A percentile compares a stretch with the other conserved stretches of the same genome.
phyloP scores from a whole-genome alignment of 2,329 filamentous ascomycete species.

The Tricladium varicosporioides region DNA sequence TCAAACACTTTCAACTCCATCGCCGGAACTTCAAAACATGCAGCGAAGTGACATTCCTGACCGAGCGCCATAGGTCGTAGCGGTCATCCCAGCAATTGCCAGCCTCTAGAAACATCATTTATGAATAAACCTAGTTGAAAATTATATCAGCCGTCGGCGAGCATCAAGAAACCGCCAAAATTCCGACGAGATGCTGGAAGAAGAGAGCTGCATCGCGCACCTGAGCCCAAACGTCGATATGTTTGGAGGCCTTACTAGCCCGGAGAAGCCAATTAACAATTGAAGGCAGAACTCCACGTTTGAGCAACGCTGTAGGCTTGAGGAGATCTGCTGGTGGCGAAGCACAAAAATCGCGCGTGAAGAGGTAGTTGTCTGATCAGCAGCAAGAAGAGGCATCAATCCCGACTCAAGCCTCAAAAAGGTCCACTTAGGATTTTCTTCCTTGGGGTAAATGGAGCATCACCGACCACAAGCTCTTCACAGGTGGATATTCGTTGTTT shows the following conservation, averaged over 20 bases:
- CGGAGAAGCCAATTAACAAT: neutral
- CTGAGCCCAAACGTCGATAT: neutral
- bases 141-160: too few relatives aligned
- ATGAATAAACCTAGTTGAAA: neutral
- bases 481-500: too few relatives aligned
- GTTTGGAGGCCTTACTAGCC: neutral
- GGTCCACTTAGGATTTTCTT: too few relatives aligned
- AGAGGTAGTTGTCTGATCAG: neutral
- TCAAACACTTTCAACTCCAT: slow-evolving; percentile 28
- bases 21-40: slow-evolving; percentile 13
- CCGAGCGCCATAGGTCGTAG: neutral
- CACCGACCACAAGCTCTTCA: too few relatives aligned
- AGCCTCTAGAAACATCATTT: neutral
- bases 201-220: neutral
- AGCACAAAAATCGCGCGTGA: neutral
- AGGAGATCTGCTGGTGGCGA: neutral
- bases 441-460: too few relatives aligned
- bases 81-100: neutral
- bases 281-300: neutral
- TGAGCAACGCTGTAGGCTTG: neutral
- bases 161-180: neutral
- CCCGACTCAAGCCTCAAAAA: too few relatives aligned
- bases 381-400: too few relatives aligned
- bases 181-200: neutral
- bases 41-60: neutral